These are phyloP conservation scores for Nicotiana benthamiana DNA, from an alignment of 257 asterid species.

Conservation along the genomic window DNA sequence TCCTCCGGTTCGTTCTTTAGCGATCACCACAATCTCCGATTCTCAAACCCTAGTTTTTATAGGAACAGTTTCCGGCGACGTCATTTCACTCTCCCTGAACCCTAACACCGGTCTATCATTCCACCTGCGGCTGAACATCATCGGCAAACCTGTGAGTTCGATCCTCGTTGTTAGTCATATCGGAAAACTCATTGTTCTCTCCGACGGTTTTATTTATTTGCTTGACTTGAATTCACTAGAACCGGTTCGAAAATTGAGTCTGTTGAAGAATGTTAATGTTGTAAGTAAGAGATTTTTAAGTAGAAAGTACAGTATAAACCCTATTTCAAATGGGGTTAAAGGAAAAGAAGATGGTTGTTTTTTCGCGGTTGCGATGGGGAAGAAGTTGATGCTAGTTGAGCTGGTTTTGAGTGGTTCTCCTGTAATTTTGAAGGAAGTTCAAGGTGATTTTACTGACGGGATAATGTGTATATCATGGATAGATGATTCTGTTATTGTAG, in stretches of 20 bases:
- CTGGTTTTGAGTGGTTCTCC: constrained; percentile 55
- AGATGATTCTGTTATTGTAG: constrained; percentile 64
- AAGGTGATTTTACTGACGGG: constrained; percentile 51
- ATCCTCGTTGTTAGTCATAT: constrained; percentile 35
- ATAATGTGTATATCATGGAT: constrained; percentile 50
- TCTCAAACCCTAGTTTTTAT: constrained; percentile 44
- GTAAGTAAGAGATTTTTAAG: constrained; percentile 42
- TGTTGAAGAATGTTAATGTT: constrained; percentile 61
- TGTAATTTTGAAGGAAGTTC: constrained; percentile 70
- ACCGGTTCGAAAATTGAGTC: constrained; percentile 49
- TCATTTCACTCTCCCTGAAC: constrained; percentile 44
- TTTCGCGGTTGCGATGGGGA: constrained; percentile 56
- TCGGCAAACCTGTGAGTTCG: constrained; percentile 34
- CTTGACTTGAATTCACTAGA: constrained; percentile 50
- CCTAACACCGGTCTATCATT: constrained; percentile 36
- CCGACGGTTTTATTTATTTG: constrained; percentile 54
- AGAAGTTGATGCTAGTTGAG: constrained; percentile 62
- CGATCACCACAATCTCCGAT: constrained; percentile 37
- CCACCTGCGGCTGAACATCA: constrained; percentile 30
- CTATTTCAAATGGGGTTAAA: constrained; percentile 26
- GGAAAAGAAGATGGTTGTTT: constrained; percentile 25
- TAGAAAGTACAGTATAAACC: constrained; percentile 2
- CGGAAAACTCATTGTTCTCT: constrained; percentile 43
- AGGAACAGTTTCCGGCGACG: constrained; percentile 55
- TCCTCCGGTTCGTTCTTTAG: constrained; percentile 39